Conservation (phyloP, 2,329 filamentous ascomycete species). For the Xylariaceae sp. region DNA sequence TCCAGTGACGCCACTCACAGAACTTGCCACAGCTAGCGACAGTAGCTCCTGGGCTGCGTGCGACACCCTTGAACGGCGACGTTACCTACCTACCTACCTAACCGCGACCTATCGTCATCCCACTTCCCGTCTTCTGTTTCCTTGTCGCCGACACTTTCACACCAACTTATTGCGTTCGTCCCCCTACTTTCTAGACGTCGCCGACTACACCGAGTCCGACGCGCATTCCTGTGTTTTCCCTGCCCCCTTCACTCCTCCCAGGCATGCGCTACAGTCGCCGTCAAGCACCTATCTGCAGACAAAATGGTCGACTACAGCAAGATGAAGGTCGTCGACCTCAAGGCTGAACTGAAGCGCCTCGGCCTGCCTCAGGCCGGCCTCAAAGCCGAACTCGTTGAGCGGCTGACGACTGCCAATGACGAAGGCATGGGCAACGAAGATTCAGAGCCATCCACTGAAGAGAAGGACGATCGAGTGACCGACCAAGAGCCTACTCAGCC, state of each 20-base stretch:
- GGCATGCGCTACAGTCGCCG: conserved; percentile 18
- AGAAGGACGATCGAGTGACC: conserved; percentile 10
- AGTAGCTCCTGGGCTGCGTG: no score
- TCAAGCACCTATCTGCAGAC: conserved; percentile 17
- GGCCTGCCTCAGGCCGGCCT: conserved; percentile 67
- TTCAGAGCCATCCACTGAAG: conserved; percentile 15
- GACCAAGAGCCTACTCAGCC: conserved; percentile 15
- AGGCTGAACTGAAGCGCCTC: conserved; percentile 68
- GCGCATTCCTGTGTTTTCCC: background rate
- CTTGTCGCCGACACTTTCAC: no score
- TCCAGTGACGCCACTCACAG: no score
- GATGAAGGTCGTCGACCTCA: conserved; percentile 72
- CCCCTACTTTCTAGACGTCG: no score
- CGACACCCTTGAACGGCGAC: no score
- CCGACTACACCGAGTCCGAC: background rate
- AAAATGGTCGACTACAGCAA: conserved; percentile 51
- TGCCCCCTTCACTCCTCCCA: conserved; percentile 2
- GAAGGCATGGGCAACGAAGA: conserved; percentile 13
- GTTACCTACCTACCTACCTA: no score
- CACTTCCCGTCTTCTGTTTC: no score
- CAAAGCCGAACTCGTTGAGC: conserved; percentile 67
- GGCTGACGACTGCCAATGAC: conserved; percentile 45
- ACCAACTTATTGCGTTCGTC: no score
- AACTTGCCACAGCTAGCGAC: no score
- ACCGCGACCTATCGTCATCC: no score